Evolutionary conservation across 2,329 filamentous ascomycete genomes (phyloP).

Genomic region (Paraphoma chrysanthemicola): DNA sequence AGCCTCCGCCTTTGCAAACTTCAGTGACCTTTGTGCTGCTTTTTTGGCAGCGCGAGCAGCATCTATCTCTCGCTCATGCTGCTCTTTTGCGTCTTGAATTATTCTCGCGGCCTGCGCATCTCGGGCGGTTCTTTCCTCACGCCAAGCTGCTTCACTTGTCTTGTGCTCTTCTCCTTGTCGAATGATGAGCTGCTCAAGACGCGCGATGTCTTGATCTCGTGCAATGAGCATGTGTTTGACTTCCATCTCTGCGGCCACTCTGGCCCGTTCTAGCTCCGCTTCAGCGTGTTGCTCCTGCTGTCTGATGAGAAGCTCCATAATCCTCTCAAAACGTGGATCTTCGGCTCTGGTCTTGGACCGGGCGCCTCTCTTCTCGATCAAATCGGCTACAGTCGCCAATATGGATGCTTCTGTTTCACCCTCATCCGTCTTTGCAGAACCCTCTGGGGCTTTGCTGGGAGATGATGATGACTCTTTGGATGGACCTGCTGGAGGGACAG

Average conservation of each 20-base stretch:
- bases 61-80: conserved; percentile 12
- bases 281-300: conserved; percentile 10
- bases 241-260: conserved; percentile 1
- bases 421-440: background rate
- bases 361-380: background rate
- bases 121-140: conserved; percentile 3
- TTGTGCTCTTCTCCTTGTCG: conserved; percentile 4
- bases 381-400: background rate
- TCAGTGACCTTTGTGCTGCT: conserved; percentile 13
- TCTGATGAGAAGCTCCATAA: conserved; percentile 8
- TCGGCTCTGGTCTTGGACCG: background rate
- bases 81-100: conserved; percentile 9
- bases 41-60: conserved; percentile 11
- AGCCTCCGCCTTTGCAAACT: conserved; percentile 10
- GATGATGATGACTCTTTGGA: background rate
- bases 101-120: conserved; percentile 7
- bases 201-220: background rate
- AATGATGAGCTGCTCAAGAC: conserved; percentile 4
- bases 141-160: conserved; percentile 6
- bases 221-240: conserved; percentile 3
- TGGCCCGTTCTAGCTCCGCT: conserved; percentile 6
- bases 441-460: background rate
- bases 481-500: too few relatives aligned
- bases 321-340: conserved; percentile 8
- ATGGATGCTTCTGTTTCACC: background rate